A percentile compares a stretch with the other conserved stretches of the same genome.
Conservation (phyloP, 169 alveolate species). For the Theileria sp. region DNA sequence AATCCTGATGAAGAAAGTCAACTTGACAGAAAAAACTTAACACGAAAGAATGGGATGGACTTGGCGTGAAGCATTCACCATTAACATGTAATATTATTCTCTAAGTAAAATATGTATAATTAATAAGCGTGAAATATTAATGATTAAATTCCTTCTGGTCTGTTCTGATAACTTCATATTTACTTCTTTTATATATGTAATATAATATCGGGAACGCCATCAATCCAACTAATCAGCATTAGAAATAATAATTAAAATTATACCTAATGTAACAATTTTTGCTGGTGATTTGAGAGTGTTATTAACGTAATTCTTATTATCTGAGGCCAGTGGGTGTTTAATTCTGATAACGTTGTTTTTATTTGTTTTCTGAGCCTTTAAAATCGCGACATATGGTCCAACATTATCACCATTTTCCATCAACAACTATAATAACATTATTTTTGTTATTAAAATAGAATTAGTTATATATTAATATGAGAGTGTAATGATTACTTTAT, state of each 20-base stretch:
- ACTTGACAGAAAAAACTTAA: neutral
- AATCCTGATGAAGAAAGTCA: neutral
- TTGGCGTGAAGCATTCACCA: neutral
- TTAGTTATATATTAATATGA: neutral
- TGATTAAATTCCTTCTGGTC: neutral
- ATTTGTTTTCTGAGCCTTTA: constrained; percentile 30
- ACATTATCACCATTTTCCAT: constrained; percentile 76
- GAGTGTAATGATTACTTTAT: constrained; percentile 65
- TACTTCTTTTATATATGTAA: neutral
- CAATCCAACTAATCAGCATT: neutral
- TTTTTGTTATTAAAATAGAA: neutral
- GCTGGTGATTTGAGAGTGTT: neutral
- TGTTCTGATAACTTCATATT: neutral
- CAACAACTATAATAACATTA: constrained; percentile 52
- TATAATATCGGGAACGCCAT: neutral
- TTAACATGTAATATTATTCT: neutral
- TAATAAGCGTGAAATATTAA: neutral
- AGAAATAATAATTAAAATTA: neutral
- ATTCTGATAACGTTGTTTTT: constrained; percentile 43
- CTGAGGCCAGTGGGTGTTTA: constrained; percentile 26
- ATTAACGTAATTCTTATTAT: constrained; percentile 10
- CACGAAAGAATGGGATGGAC: neutral
- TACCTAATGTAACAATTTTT: constrained; percentile 15
- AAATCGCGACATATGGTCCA: constrained; percentile 73
- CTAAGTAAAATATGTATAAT: too few relatives aligned